Conservation (phyloP, 257 asterid species). For the Solanum corneliomulleri region DNA sequence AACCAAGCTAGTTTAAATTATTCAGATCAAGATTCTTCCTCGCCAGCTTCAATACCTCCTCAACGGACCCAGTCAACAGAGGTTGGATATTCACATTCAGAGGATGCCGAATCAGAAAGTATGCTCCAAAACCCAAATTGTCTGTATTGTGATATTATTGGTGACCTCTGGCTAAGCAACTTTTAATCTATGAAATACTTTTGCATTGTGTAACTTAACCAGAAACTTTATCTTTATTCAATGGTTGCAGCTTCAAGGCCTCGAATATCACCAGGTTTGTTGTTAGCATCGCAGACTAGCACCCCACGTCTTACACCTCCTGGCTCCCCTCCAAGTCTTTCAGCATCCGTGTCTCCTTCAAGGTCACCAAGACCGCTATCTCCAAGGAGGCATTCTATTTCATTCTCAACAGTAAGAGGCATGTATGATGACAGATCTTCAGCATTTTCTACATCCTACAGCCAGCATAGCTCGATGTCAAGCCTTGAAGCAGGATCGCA, state of each 20-base stretch:
- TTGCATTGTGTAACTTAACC: neutral
- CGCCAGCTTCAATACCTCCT: slow-evolving; percentile 31
- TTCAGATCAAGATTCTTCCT: slow-evolving; percentile 41
- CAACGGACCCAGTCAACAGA: slow-evolving; percentile 44
- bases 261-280: slow-evolving; percentile 43
- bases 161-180: neutral
- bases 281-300: slow-evolving; percentile 70
- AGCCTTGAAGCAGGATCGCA: slow-evolving; percentile 69
- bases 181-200: neutral
- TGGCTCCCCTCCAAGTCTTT: slow-evolving; percentile 70
- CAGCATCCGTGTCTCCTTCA: slow-evolving; percentile 75
- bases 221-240: neutral
- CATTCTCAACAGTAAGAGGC: slow-evolving; percentile 64
- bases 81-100: slow-evolving; percentile 28
- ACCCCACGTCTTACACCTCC: slow-evolving; percentile 89
- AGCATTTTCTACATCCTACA: slow-evolving; percentile 36
- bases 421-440: slow-evolving; percentile 64
- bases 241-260: slow-evolving; percentile 35
- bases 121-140: neutral
- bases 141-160: neutral
- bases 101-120: slow-evolving; percentile 58
- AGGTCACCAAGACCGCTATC: slow-evolving; percentile 68
- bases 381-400: slow-evolving; percentile 75
- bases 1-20: slow-evolving; percentile 7
- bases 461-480: slow-evolving; percentile 63